Conservation (phyloP, 768 basidiomycete genomes). For the Collybia sp. region DNA sequence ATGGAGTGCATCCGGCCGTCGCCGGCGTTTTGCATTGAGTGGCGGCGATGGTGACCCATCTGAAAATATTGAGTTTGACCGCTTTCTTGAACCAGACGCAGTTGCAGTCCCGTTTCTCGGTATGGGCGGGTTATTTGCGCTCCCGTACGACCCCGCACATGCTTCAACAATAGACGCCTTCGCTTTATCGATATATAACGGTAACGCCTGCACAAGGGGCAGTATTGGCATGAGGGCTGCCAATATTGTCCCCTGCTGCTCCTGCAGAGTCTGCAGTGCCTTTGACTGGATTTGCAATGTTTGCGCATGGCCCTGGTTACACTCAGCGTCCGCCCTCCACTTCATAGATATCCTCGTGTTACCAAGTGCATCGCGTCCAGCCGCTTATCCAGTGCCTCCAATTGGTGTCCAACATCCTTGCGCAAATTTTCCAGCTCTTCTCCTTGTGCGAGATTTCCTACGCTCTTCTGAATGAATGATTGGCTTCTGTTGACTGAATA, state of each 20-base stretch:
- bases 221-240: conserved; percentile 52
- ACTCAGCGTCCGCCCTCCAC: conserved; percentile 19
- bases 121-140: conserved; percentile 4
- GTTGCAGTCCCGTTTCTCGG: conserved; percentile 4
- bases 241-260: conserved; percentile 56
- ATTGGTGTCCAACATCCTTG: conserved; percentile 33
- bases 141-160: conserved; percentile 12
- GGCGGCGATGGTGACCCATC: conserved; percentile 6
- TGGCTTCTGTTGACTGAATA: conserved; percentile 59
- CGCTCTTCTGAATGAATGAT: conserved; percentile 48
- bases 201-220: conserved; percentile 55
- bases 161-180: conserved; percentile 28
- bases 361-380: conserved; percentile 54
- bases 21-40: conserved; percentile 9
- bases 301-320: conserved; percentile 41
- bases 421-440: conserved; percentile 31
- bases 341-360: conserved; percentile 5
- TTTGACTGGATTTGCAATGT: conserved; percentile 50
- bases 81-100: conserved; percentile 9
- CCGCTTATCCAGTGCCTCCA: conserved; percentile 48
- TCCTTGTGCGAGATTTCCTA: conserved; percentile 55
- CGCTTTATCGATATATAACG: conserved; percentile 48
- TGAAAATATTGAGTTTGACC: conserved; percentile 13
- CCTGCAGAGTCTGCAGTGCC: conserved; percentile 54
- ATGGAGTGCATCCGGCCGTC: too few relatives aligned